Conservation (phyloP, 352 stramenopile genomes). For the Elongisporangium prolatum region DNA sequence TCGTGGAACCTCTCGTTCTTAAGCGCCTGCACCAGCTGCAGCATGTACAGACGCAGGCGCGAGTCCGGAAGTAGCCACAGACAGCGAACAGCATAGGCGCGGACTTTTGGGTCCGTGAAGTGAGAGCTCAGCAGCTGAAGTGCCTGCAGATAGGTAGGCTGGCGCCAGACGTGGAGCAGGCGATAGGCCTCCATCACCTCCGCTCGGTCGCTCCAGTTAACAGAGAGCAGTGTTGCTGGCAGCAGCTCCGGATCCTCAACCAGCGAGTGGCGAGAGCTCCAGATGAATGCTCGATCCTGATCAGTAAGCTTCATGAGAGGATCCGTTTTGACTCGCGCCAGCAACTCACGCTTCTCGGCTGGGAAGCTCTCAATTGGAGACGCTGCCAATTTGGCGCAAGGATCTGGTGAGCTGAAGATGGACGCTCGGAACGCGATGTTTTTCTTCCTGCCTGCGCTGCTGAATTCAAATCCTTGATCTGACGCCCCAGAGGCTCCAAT, state of each 20-base stretch:
- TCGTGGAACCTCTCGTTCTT: slow-evolving; percentile 86
- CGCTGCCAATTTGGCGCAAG: slow-evolving; percentile 1
- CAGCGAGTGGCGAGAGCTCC: slow-evolving; percentile 55
- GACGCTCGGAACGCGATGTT: slow-evolving; percentile 63
- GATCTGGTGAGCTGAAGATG: slow-evolving; percentile 42
- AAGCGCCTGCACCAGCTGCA: slow-evolving; percentile 81
- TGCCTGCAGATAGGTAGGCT: slow-evolving; percentile 76
- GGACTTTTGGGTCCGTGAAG: slow-evolving; percentile 89
- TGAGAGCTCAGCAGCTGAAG: slow-evolving; percentile 83
- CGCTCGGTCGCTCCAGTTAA: slow-evolving; percentile 76
- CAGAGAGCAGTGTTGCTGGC: slow-evolving; percentile 80
- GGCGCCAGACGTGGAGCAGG: slow-evolving; percentile 70
- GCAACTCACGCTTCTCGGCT: slow-evolving; percentile 32
- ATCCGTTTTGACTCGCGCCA: slow-evolving; percentile 52
- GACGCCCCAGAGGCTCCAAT: slow-evolving; percentile 38
- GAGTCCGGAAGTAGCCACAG: slow-evolving; percentile 85
- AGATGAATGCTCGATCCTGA: slow-evolving; percentile 68
- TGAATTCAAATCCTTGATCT: slow-evolving; percentile 53
- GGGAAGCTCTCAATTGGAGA: slow-evolving; percentile 23
- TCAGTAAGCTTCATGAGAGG: slow-evolving; percentile 53
- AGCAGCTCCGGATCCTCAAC: slow-evolving; percentile 67
- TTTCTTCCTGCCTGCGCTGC: slow-evolving; percentile 41
- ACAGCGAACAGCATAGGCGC: slow-evolving; percentile 89
- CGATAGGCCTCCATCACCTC: slow-evolving; percentile 81
- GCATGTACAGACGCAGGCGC: slow-evolving; percentile 81